Base-by-base conservation (phyloP, 129 eudicot species). In the Flaveria linearis region DNA sequence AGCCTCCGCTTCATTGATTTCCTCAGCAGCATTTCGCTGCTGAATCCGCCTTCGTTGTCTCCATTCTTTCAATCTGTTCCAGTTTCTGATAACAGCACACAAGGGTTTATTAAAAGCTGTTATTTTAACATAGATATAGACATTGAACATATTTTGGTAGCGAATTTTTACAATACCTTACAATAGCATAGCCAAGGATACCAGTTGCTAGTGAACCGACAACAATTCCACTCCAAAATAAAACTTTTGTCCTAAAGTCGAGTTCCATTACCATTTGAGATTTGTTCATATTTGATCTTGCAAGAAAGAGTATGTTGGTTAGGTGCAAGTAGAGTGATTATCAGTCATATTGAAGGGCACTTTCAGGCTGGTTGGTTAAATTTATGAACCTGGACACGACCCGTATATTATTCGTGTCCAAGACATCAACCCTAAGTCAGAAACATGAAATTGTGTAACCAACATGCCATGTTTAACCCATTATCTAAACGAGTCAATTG, bases 181-280 rank as follows among this genome's bases (percentile, higher is more conserved):
- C 78, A 63, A 82, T 75, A 73, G 96, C 90, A 61, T 87, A 91
- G 69, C 91, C 89, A 55, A 93, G 90, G 75, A 93, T 70, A 41
- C 89, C 93, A 18, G 89, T 64, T 71, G 97, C 92, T 33, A 93
- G 10, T 39, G 97, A 75, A 69, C 97, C 96, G 23, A 91, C 65
- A 26, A 87, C 80, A 42, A 88, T 69, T 50, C 93, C 93, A 62
- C 97, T 79, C 97, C 97, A 93, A 30, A 84, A 70, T 41, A 91
- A 72, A 58, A 91, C 82, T 76, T 82, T 87, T 18, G 88, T 84
- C 72, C 76, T 88, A 74, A 84, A 88, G 77, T 88, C 86, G 25
- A 93, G 87, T 57, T 91, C 97, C 30, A 76, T 82, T 36, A 93
- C 71, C 83, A 93, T 90, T 79, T 93, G 90, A 82, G 91, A 91